phyloP scores from a whole-genome alignment of 768 basidiomycete species.

The Leucocoprinus leucothites region DNA sequence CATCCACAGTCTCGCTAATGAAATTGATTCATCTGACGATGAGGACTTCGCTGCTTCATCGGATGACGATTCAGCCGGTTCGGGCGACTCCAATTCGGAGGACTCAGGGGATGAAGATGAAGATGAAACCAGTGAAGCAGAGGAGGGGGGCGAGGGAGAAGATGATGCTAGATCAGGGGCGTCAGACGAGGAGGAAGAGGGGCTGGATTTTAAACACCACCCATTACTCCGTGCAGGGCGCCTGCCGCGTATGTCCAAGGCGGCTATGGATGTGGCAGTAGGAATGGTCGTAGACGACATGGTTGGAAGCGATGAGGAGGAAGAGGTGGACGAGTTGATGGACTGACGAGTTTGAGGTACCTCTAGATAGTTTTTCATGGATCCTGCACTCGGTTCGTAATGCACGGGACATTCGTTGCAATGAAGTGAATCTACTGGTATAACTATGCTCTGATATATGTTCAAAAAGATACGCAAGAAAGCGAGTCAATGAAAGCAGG shows the following conservation, averaged over 20 bases:
- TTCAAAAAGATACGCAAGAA: too few species aligned
- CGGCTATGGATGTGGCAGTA: conserved; percentile 62
- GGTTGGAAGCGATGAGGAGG: conserved; percentile 33
- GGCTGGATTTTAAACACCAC: conserved; percentile 53
- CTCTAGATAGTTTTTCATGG: too few species aligned
- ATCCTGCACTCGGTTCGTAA: too few species aligned
- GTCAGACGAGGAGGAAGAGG: conserved; percentile 25
- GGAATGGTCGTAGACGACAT: conserved; percentile 59
- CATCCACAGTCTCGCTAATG: conserved; percentile 24
- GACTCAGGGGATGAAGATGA: conserved; percentile 24
- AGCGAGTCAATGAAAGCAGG: not conserved
- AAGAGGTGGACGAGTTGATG: conserved; percentile 51
- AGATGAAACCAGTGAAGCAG: conserved; percentile 17
- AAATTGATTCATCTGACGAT: conserved; percentile 44
- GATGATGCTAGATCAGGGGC: conserved; percentile 18
- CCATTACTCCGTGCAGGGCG: conserved; percentile 64
- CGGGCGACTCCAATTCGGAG: conserved; percentile 18
- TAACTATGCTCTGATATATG: too few species aligned
- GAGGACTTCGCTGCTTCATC: conserved; percentile 40
- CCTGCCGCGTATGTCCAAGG: conserved; percentile 66
- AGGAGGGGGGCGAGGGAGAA: not conserved
- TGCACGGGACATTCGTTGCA: too few species aligned
- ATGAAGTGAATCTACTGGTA: too few species aligned
- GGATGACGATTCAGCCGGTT: conserved; percentile 24
- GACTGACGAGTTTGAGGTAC: too few species aligned